These are phyloP conservation scores for Mortierella sp. DNA, from an alignment of 371 early-diverging fungal genomes.

Conservation along the genomic window DNA sequence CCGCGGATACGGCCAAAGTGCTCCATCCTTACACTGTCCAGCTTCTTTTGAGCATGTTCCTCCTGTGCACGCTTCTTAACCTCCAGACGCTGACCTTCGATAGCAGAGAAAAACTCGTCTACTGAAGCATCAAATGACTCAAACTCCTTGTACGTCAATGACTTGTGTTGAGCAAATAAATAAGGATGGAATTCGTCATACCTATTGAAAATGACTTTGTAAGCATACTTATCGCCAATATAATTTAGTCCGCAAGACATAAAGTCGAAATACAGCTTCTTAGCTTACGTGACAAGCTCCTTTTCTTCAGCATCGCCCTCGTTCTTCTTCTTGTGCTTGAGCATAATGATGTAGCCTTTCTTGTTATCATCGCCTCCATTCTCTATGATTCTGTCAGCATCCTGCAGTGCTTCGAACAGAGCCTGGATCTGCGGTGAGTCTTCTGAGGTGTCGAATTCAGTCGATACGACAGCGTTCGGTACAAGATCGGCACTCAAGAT, in stretches of 20 bases:
- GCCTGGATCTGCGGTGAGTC: slow-evolving; percentile 55
- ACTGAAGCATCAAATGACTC: slow-evolving; percentile 87
- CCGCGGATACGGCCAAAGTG: slow-evolving; percentile 84
- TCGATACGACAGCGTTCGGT: slow-evolving; percentile 71
- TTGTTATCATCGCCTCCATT: slow-evolving; percentile 59
- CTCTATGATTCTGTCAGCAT: slow-evolving; percentile 71
- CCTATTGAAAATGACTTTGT: slow-evolving; percentile 22
- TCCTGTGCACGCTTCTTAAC: slow-evolving; percentile 80
- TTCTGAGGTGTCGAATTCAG: slow-evolving; percentile 66
- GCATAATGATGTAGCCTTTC: slow-evolving; percentile 73
- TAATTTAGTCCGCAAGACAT: not conserved
- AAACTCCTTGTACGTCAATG: slow-evolving; percentile 67
- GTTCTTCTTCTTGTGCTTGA: slow-evolving; percentile 62
- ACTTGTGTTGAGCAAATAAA: slow-evolving; percentile 78
- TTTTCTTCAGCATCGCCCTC: slow-evolving; percentile 60
- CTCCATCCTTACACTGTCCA: slow-evolving; percentile 84
- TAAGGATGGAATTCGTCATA: slow-evolving; percentile 94
- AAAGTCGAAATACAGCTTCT: not conserved
- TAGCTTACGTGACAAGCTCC: slow-evolving; percentile 66
- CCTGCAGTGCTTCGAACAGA: slow-evolving; percentile 61
- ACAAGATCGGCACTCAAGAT: slow-evolving; percentile 78
- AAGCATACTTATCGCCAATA: not conserved
- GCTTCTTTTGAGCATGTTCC: slow-evolving; percentile 83
- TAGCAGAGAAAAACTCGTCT: slow-evolving; percentile 92
- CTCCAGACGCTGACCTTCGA: slow-evolving; percentile 90